Evolutionary conservation across 1,284 basidiomycete genomes (phyloP).

Genomic region (Trichosporon faecale): DNA sequence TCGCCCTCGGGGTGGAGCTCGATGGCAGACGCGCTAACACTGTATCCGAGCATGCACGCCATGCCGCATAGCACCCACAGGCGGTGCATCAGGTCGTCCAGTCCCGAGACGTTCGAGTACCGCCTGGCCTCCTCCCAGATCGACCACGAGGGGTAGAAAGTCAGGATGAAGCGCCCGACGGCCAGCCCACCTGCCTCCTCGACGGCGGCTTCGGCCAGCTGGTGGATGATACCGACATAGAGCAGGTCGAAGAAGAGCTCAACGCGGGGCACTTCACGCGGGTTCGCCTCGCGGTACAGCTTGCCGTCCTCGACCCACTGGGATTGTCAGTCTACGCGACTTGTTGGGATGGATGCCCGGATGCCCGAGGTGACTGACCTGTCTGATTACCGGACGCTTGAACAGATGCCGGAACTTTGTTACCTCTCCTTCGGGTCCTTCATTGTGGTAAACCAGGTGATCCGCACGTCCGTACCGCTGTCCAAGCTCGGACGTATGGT

Average conservation of each 20-base stretch:
- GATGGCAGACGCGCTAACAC: constrained; percentile 50
- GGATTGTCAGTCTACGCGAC: background rate
- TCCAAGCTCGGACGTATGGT: background rate
- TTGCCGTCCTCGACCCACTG: constrained; percentile 29
- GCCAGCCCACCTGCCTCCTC: constrained; percentile 31
- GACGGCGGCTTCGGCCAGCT: constrained; percentile 36
- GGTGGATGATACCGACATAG: constrained; percentile 53
- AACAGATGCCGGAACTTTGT: constrained; percentile 29
- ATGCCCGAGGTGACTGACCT: constrained; percentile 25
- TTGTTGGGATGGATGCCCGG: background rate
- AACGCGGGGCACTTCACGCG: constrained; percentile 39
- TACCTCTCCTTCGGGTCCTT: constrained; percentile 16
- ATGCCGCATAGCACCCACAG: constrained; percentile 50
- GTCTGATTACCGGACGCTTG: constrained; percentile 29
- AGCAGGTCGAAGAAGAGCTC: constrained; percentile 54
- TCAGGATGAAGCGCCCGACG: constrained; percentile 40
- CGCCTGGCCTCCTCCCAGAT: constrained; percentile 52
- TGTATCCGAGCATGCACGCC: constrained; percentile 47
- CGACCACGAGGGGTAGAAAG: constrained; percentile 49
- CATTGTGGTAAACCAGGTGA: constrained; percentile 15
- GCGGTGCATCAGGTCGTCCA: constrained; percentile 50
- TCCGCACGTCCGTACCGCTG: constrained; percentile 1
- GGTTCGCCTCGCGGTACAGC: constrained; percentile 32
- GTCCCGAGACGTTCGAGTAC: constrained; percentile 47
- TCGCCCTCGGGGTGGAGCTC: constrained; percentile 11